Conservation (phyloP, 2,329 filamentous ascomycete species). For the Fusarium sp. region DNA sequence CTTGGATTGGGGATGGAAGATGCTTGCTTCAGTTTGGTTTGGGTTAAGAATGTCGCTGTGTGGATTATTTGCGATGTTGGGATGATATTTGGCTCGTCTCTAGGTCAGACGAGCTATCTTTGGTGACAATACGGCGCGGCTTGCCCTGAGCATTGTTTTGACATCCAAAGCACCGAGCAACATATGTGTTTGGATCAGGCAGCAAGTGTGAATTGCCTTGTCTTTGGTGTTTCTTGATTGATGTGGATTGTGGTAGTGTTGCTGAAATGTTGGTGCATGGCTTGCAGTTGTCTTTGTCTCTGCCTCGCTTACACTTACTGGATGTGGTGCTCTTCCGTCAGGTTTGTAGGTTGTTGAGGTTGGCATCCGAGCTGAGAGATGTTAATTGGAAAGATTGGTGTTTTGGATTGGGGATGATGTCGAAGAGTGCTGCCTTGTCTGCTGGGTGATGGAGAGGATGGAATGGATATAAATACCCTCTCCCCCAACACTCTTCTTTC, state of each 20-base stretch:
- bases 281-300: neutral
- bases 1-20: neutral
- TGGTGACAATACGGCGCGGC: neutral
- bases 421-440: neutral
- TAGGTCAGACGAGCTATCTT: neutral
- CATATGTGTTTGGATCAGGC: neutral
- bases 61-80: neutral
- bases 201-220: neutral
- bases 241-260: neutral
- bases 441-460: too few species aligned
- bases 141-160: neutral
- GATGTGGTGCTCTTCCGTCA: neutral
- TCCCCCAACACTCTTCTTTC: neutral
- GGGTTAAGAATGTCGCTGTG: neutral
- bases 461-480: neutral
- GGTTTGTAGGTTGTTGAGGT: neutral
- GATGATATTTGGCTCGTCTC: neutral
- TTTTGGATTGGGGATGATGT: neutral
- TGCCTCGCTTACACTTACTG: neutral
- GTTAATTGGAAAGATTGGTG: neutral
- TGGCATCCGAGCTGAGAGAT: neutral
- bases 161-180: neutral
- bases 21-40: neutral
- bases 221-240: neutral
- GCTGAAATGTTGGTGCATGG: neutral